Base-by-base conservation (phyloP, 2,329 filamentous ascomycete species). In the Aspergillus eucalypticola region DNA sequence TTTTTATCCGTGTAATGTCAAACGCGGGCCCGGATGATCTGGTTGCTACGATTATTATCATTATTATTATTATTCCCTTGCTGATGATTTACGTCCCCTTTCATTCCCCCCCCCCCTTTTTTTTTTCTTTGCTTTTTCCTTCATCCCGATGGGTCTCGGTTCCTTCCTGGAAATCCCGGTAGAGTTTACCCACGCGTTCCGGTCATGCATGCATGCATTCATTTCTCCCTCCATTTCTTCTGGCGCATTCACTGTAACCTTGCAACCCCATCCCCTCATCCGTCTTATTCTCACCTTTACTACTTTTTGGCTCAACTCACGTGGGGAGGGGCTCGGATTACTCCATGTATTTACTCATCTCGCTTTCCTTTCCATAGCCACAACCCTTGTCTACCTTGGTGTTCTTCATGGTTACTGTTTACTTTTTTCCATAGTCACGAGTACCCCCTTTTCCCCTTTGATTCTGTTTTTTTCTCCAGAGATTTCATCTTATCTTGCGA, bases 61-160 rank as follows among this genome's bases (percentile, higher is more conserved):
- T 8, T 25, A 25, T 25, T 11, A 35, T 10, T 29, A 35, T n/a
- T 58, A 27, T 41, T 39, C 35, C 32, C 29, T 38, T 44, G 27
- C 59, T 64, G 54, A 61, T 51, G 61, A 59, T 59, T 66, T 55
- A 63, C 50, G 64, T 57, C 49, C 19, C 25, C 54, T 55, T 46
- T 19, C 29, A 55, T 54, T 48, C 3, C 46, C n/a, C n/a, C n/a
- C n/a, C n/a, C n/a, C n/a, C 21, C 8, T 44, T 5, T 10, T 10
- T 21, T 44, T 19, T 35, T 2, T 11, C 19, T 44, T 19, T 44
- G 39, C 39, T 42, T 49, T 49, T 49, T 13, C 44, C 10, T 29
- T 29, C 23, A n/a, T 17, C 8, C 46, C 17, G 15, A 50, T 50
- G 46, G 46, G 46, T 50, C n/a, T 29, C 46, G 46, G 46, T 27